These are phyloP conservation scores for Colletotrichum sp. DNA, from an alignment of 2,329 filamentous ascomycete species.

Conservation along the genomic window DNA sequence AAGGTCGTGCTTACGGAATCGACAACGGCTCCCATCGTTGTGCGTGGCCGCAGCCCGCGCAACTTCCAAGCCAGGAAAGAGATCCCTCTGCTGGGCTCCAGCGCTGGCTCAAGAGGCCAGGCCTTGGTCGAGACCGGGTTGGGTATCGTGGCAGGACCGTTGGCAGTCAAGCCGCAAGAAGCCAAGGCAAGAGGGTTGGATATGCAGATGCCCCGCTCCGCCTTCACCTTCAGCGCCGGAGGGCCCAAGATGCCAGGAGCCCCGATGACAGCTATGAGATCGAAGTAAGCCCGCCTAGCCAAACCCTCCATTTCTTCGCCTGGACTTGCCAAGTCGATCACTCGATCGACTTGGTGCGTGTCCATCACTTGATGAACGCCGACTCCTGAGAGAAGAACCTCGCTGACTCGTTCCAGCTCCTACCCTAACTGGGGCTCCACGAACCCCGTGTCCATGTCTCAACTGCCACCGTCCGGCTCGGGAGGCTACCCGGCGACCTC, in stretches of 20 bases:
- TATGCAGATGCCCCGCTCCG: conserved; percentile 60
- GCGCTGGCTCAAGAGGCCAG: conserved; percentile 79
- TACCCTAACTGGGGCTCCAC: conserved; percentile 62
- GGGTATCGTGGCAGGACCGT: conserved; percentile 63
- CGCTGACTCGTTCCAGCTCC: conserved; percentile 44
- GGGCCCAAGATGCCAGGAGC: conserved; percentile 59
- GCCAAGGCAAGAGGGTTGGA: conserved; percentile 57
- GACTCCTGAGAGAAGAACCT: neutral
- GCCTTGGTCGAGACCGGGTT: conserved; percentile 69
- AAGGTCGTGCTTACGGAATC: conserved; percentile 85
- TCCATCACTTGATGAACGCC: neutral
- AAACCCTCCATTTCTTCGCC: neutral
- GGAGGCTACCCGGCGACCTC: conserved; percentile 55
- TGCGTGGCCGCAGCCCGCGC: conserved; percentile 88
- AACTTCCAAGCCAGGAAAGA: conserved; percentile 97
- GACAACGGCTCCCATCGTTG: conserved; percentile 89
- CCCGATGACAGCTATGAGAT: conserved; percentile 59
- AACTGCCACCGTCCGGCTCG: conserved; percentile 52
- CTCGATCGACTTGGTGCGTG: neutral
- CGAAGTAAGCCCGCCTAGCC: conserved; percentile 58
- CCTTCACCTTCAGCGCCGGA: conserved; percentile 61
- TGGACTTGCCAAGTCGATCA: neutral
- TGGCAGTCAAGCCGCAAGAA: conserved; percentile 60
- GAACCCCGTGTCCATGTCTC: conserved; percentile 49
- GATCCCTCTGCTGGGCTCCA: conserved; percentile 81